Evolutionary conservation across 1,139 yeast species (phyloP), one percentile per base, ranked within the genome.

Genomic region (Candida sojae): DNA sequence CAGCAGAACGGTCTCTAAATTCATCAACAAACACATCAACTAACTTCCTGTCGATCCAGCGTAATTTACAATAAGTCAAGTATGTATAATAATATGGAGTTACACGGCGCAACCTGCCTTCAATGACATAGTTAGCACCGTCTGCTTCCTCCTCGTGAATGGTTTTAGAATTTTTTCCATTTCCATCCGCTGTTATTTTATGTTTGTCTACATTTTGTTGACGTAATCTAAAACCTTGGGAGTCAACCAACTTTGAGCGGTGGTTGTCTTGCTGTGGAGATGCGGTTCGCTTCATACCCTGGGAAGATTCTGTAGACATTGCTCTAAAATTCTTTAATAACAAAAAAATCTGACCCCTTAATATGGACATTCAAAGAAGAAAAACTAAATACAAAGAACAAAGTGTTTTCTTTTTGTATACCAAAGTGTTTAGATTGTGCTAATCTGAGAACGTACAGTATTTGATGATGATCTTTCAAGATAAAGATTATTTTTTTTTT

Each of bases 41-140:
- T 43, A 95, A 67, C 36, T 82, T 83, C 12, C 89, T 73, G 59
- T 87, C 95, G 57, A 93, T 77, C 99, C 99, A 95, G 58, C 99
- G 76, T 62, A 80, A 71, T 64, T 95, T 95, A 67, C 97, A 92
- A 62, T 86, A 89, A 0, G 99, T 93, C 64, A 89, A 73, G 62
- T 93, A 92, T 0, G 96, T 91, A 70, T 83, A 93, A 61, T 79
- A 88, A 62, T 93, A 95, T 0, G 99, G 98, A 1, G 83, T 77
- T 1, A 93, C 89, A 52, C 87, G 73, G 40, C 98, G 72, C 46
- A 89, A 70, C 1, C 80, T 70, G 0, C 88, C 89, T 12, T 82
- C 84, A 3, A 84, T 68, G 2, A 65, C 57, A 57, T 80, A 81
- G 29, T 71, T 56, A 0, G 83, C 81, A 7, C 82, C 84, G 52